phyloP scores from a whole-genome alignment of 129 eudicot species.

The Lactuca sativa region DNA sequence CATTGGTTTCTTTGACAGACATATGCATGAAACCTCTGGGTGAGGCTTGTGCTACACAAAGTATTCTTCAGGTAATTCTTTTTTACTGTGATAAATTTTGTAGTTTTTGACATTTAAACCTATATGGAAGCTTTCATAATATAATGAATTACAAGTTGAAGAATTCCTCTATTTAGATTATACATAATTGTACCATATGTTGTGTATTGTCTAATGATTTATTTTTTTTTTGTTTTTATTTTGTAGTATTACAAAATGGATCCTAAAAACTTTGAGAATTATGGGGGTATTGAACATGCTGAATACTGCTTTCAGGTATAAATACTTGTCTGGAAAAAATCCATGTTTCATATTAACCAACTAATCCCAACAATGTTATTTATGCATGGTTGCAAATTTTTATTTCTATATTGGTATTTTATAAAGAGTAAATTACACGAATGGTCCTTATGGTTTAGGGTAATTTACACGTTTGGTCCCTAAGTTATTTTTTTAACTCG shows the following conservation, averaged over 20 bases:
- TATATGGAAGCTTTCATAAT: neutral
- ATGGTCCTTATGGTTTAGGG: too few species aligned
- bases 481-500: too few species aligned
- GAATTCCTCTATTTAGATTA: neutral
- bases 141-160: neutral
- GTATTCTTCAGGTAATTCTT: constrained; percentile 78
- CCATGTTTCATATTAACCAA: too few species aligned
- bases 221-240: constrained; percentile 9
- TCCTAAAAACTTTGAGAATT: constrained; percentile 62
- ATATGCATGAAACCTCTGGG: constrained; percentile 97
- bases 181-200: neutral
- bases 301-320: constrained; percentile 95
- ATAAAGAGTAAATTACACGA: too few species aligned
- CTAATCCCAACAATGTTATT: neutral
- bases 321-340: neutral
- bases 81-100: constrained; percentile 2
- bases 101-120: neutral
- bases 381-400: neutral
- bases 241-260: constrained; percentile 92
- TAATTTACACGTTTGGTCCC: too few species aligned
- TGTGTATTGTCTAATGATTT: constrained; percentile 1
- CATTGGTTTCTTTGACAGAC: constrained; percentile 79
- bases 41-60: constrained; percentile 95
- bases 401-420: neutral
- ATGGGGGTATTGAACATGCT: constrained; percentile 84